These are phyloP conservation scores for Globisporangium orthogonon DNA, from an alignment of 352 stramenopile species.

Conservation along the genomic window DNA sequence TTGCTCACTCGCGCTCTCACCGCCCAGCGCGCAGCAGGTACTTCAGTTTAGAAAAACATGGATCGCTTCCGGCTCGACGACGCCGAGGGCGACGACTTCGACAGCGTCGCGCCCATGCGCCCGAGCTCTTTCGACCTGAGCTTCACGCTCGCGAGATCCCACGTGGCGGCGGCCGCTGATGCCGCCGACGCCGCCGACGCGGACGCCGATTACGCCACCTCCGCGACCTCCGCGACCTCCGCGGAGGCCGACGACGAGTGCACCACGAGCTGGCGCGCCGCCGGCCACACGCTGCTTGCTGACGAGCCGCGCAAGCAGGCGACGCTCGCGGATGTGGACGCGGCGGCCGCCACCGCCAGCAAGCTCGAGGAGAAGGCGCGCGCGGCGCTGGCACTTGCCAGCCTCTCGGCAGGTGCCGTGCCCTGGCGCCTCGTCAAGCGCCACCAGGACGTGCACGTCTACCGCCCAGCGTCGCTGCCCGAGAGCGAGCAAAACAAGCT, in stretches of 20 bases:
- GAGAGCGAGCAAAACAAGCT: constrained; percentile 50
- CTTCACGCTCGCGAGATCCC: constrained; percentile 66
- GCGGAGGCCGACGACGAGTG: constrained; percentile 1
- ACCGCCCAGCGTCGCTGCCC: constrained; percentile 39
- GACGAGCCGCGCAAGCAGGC: constrained; percentile 4
- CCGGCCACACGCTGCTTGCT: constrained; percentile 11
- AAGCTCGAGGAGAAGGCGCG: constrained; percentile 73
- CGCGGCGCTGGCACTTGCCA: constrained; percentile 53
- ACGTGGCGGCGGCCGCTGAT: constrained; percentile 15
- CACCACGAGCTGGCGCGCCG: constrained; percentile 13
- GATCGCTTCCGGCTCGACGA: constrained; percentile 79
- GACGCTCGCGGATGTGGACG: neutral
- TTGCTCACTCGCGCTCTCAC: constrained; percentile 7
- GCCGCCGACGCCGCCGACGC: constrained; percentile 17
- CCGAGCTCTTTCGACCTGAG: constrained; percentile 88
- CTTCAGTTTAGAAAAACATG: constrained; percentile 24
- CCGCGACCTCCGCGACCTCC: neutral
- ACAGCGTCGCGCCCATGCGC: constrained; percentile 79
- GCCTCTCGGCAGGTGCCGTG: constrained; percentile 38
- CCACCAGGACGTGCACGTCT: constrained; percentile 79
- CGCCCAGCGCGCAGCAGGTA: neutral
- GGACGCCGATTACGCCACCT: neutral
- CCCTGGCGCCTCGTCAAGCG: constrained; percentile 66
- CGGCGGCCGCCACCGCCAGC: constrained; percentile 38
- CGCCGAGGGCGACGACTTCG: constrained; percentile 62